Conservation (phyloP, 495 filamentous ascomycete genomes). For the Aspergillus egyptiacus region DNA sequence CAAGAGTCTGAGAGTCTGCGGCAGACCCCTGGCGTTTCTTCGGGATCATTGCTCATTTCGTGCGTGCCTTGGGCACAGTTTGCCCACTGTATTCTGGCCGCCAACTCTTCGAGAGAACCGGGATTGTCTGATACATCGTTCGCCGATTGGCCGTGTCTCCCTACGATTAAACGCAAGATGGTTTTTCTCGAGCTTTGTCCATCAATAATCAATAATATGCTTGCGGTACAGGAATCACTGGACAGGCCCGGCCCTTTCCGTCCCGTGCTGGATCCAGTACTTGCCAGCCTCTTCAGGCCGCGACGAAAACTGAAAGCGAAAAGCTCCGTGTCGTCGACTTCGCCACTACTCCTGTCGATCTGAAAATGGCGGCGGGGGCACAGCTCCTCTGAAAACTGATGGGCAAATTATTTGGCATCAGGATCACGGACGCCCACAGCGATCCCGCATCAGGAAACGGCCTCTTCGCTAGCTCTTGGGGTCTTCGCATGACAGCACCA, state of each 20-base stretch:
- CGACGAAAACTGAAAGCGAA: neutral
- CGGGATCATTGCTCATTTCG: constrained; percentile 10
- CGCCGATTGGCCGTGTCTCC: constrained; percentile 8
- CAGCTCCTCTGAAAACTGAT: neutral
- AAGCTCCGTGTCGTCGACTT: neutral
- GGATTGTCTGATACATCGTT: constrained; percentile 5
- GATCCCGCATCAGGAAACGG: constrained; percentile 14
- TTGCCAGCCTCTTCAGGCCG: neutral
- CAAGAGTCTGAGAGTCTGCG: neutral
- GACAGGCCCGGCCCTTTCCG: constrained; percentile 43
- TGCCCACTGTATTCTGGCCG: constrained; percentile 3
- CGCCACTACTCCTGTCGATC: neutral
- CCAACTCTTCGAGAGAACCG: constrained; percentile 3
- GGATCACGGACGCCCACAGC: neutral
- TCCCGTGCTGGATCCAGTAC: constrained; percentile 27
- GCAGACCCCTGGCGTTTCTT: constrained; percentile 7
- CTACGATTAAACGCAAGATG: constrained; percentile 7
- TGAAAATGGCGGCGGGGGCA: neutral
- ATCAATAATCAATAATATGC: constrained; percentile 10
- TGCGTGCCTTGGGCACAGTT: constrained; percentile 3
- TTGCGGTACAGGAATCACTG: constrained; percentile 12
- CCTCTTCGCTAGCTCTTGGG: constrained; percentile 24
- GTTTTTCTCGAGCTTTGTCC: constrained; percentile 7
- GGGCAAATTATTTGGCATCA: neutral
- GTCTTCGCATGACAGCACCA: constrained; percentile 24